These are phyloP conservation scores for Gigaspora rosea DNA, from an alignment of 192 early-diverging fungal species.

Conservation along the genomic window DNA sequence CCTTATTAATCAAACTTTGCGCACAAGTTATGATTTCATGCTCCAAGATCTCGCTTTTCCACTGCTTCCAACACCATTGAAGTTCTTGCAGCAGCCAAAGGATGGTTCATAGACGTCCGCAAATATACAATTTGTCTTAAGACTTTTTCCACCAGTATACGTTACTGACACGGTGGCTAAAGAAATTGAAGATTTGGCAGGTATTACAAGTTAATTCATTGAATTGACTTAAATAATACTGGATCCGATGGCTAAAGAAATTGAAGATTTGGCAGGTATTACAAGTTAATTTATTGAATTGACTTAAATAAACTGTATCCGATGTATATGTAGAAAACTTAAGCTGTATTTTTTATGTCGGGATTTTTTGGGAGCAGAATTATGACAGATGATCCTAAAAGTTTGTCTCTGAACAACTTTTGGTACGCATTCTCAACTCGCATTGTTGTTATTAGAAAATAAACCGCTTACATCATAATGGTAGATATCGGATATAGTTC, in stretches of 20 bases:
- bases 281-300: too few species aligned
- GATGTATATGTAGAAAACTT: too few species aligned
- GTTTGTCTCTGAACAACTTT: slow-evolving; percentile 20
- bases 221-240: too few species aligned
- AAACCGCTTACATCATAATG: too few species aligned
- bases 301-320: too few species aligned
- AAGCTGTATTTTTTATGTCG: neutral
- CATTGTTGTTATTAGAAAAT: too few species aligned
- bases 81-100: slow-evolving; percentile 13
- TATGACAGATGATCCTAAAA: neutral
- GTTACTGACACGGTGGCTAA: slow-evolving; percentile 19
- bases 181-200: slow-evolving; percentile 2
- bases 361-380: slow-evolving; percentile 8
- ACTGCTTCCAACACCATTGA: slow-evolving; percentile 2
- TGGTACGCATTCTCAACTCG: neutral
- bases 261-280: too few species aligned
- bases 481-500: slow-evolving; percentile 21
- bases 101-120: neutral
- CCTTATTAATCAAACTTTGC: neutral
- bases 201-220: too few species aligned
- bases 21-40: slow-evolving; percentile 4
- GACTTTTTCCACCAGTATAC: slow-evolving; percentile 27
- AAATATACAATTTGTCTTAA: slow-evolving; percentile 1
- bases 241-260: too few species aligned
- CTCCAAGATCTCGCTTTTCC: neutral